phyloP scores from a whole-genome alignment of 495 filamentous ascomycete genomes.

The Hypoxylon rickii region DNA sequence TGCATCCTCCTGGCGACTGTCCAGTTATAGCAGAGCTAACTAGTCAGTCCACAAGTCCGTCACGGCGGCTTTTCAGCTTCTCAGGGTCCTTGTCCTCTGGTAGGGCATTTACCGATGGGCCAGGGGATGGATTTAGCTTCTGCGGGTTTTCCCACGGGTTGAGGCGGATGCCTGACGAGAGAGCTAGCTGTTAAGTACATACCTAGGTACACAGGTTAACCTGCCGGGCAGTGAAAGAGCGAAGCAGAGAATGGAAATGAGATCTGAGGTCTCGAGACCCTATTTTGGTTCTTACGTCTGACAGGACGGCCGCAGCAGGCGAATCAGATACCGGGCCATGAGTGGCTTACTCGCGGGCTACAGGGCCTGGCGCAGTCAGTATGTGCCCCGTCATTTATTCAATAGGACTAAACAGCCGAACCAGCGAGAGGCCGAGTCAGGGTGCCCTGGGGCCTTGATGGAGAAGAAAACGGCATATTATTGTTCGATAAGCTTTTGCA shows the following conservation, averaged over 20 bases:
- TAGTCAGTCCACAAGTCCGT: conserved; percentile 18
- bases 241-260: too few relatives aligned
- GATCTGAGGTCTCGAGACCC: neutral
- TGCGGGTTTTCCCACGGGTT: neutral
- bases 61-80: conserved; percentile 9
- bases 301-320: neutral
- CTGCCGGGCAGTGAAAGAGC: too few relatives aligned
- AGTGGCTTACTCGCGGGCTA: neutral
- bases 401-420: neutral
- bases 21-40: conserved; percentile 22
- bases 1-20: conserved; percentile 15
- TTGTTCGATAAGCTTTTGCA: too few relatives aligned
- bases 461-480: too few relatives aligned
- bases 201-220: too few relatives aligned
- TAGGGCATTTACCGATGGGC: too few relatives aligned
- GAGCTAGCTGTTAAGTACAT: conserved; percentile 11
- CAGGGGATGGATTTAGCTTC: too few relatives aligned
- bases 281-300: conserved; percentile 3
- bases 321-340: conserved; percentile 19
- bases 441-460: neutral
- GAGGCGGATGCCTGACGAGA: conserved; percentile 3
- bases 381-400: neutral
- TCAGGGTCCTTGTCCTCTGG: conserved; percentile 15
- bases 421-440: neutral
- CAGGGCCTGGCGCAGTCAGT: neutral